Evolutionary conservation across 495 filamentous ascomycete genomes (phyloP).

Genomic region (Baudoinia panamericana): DNA sequence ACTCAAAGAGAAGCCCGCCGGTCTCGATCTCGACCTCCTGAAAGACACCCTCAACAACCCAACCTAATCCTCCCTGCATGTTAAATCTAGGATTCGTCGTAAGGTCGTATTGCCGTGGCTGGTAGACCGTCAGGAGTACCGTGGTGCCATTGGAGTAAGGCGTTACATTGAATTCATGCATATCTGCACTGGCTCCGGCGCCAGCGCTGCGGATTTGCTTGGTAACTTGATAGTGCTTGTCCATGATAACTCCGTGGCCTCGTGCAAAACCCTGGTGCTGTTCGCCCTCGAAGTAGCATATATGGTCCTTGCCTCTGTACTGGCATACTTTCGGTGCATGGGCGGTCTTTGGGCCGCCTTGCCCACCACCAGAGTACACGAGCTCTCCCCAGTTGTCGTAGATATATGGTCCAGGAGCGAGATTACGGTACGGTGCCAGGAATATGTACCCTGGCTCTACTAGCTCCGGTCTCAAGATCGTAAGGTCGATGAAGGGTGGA

Average conservation of each 20-base stretch:
- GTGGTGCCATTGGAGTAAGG: constrained; percentile 19
- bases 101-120: constrained; percentile 15
- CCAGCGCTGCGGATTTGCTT: constrained; percentile 25
- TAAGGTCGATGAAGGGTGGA: constrained; percentile 21
- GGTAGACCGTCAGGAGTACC: constrained; percentile 24
- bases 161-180: constrained; percentile 22
- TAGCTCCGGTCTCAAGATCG: constrained; percentile 21
- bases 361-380: constrained; percentile 22
- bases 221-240: constrained; percentile 38
- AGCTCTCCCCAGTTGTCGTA: constrained; percentile 27
- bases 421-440: constrained; percentile 24
- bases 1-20: constrained; percentile 27
- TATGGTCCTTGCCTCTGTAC: constrained; percentile 35
- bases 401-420: constrained; percentile 25
- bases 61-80: constrained; percentile 23
- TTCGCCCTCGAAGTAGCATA: constrained; percentile 43
- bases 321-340: constrained; percentile 25
- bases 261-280: constrained; percentile 42
- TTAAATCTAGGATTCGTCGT: constrained; percentile 11
- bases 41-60: constrained; percentile 23
- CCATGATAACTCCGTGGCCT: constrained; percentile 42
- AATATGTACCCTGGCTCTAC: constrained; percentile 26
- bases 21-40: constrained; percentile 26
- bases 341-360: constrained; percentile 20
- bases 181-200: constrained; percentile 9